Evolutionary conservation across 1,284 basidiomycete species (phyloP).

Genomic region (Pseudozyma hubeiensis): DNA sequence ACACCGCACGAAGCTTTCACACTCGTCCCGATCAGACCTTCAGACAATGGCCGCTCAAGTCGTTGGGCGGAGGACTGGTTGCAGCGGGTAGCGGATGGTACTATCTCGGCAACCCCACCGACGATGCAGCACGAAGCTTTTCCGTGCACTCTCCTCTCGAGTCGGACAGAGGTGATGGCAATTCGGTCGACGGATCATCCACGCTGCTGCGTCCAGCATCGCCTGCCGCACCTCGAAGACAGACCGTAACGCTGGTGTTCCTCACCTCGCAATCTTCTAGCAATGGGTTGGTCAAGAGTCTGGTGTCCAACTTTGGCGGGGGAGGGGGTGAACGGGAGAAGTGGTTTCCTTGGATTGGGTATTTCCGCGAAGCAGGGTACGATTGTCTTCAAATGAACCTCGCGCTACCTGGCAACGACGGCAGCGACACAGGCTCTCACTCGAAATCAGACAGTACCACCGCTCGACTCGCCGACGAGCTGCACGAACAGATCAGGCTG

Average conservation of each 20-base stretch:
- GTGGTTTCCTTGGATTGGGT: conserved; percentile 51
- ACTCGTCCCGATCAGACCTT: conserved; percentile 1
- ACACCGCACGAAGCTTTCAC: conserved; percentile 9
- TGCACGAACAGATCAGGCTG: conserved; percentile 39
- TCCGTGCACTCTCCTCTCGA: conserved; percentile 28
- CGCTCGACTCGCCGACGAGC: conserved; percentile 22
- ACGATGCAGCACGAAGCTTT: conserved; percentile 4
- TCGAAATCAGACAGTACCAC: conserved; percentile 2
- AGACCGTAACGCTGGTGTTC: conserved; percentile 40
- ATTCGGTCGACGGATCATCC: conserved; percentile 14
- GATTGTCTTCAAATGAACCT: conserved; percentile 52
- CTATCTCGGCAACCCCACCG: not conserved
- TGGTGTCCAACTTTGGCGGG: conserved; percentile 27
- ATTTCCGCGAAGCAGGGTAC: conserved; percentile 50
- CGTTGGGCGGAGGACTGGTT: conserved; percentile 30
- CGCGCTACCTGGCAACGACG: conserved; percentile 6
- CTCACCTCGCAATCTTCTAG: conserved; percentile 19
- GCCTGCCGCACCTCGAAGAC: conserved; percentile 32
- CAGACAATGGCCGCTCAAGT: conserved; percentile 24
- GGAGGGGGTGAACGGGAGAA: conserved; percentile 16
- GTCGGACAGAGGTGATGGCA: conserved; percentile 1
- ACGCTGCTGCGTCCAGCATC: conserved; percentile 37
- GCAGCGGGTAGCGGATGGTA: conserved; percentile 29
- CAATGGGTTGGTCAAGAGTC: conserved; percentile 23
- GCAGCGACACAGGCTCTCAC: not conserved